These are phyloP conservation scores for Nematocida homosporus DNA, from an alignment of 371 early-diverging fungal genomes.

Conservation along the genomic window DNA sequence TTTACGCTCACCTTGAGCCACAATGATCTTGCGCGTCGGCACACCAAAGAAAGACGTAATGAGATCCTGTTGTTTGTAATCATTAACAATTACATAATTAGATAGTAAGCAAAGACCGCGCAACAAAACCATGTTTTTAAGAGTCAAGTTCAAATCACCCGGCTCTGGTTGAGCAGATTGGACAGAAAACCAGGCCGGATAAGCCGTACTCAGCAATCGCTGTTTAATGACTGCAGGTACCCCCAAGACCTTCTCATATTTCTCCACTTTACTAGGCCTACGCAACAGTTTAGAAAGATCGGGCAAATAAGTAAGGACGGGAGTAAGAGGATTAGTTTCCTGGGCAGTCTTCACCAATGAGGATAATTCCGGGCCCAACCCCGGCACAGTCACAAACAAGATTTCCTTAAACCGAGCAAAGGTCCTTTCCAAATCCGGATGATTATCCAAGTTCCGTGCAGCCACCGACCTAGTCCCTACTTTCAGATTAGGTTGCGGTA, in stretches of 20 bases:
- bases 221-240: neutral
- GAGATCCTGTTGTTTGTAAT: neutral
- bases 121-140: conserved; percentile 7
- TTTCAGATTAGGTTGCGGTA: too few relatives aligned
- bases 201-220: too few relatives aligned
- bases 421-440: too few relatives aligned
- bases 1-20: neutral
- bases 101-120: conserved; percentile 33
- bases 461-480: too few relatives aligned
- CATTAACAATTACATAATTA: conserved; percentile 5
- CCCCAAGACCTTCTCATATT: neutral
- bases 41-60: conserved; percentile 10
- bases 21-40: conserved; percentile 22
- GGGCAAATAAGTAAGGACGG: neutral
- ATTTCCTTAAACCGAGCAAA: too few relatives aligned
- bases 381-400: too few relatives aligned
- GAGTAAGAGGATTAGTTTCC: neutral
- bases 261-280: neutral
- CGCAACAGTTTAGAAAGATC: neutral
- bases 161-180: too few relatives aligned
- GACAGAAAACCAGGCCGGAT: too few relatives aligned
- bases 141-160: neutral
- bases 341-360: too few relatives aligned
- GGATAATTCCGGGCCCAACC: too few relatives aligned
- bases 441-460: too few relatives aligned